Evolutionary conservation across 148 eudicot species (phyloP), one percentile per base, ranked within the genome.

Genomic region (Fagopyrum tataricum): DNA sequence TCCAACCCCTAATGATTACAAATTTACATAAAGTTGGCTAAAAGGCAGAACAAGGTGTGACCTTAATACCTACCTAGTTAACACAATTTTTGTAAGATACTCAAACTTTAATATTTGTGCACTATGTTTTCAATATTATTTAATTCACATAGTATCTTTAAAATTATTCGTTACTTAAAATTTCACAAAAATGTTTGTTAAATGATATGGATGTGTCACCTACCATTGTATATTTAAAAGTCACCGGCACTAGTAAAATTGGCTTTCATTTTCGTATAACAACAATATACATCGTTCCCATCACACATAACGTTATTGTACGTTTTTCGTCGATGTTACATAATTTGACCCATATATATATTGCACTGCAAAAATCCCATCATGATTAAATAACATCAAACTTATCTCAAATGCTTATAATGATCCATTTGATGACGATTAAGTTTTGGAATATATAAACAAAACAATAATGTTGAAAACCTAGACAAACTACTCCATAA

Each of bases 261-360:
- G 37, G 64, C 64, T 58, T 58, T 58, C 64, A 58, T 9, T 58
- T 58, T 58, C 64, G 9, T 58, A 21, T n/a, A 31, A 31, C 66
- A 59, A 59, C 66, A 59, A 59, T 59, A 59, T 59, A 59, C 39
- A 59, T 59, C 66, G 40, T 59, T 59, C 26, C 23, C 66, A 10
- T 59, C 66, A 11, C 66, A 59, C 66, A 59, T 59, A 31, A 31
- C 37, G 37, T 31, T 31, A 31, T 31, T 31, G 37, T 31, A 26
- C 1, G n/a, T n/a, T n/a, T n/a, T n/a, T n/a, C n/a, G n/a, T n/a
- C n/a, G 31, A 26, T 26, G 1, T 26, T 26, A 31, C 2, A 31
- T 31, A 59, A 59, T 59, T 59, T 24, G 13, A 59, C 4, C 31
- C 66, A 4, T 59, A 59, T 21, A 24, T 23, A 55, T 55, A 55